phyloP scores from a whole-genome alignment of 2,329 filamentous ascomycete genomes.

The Penicillium sp. region DNA sequence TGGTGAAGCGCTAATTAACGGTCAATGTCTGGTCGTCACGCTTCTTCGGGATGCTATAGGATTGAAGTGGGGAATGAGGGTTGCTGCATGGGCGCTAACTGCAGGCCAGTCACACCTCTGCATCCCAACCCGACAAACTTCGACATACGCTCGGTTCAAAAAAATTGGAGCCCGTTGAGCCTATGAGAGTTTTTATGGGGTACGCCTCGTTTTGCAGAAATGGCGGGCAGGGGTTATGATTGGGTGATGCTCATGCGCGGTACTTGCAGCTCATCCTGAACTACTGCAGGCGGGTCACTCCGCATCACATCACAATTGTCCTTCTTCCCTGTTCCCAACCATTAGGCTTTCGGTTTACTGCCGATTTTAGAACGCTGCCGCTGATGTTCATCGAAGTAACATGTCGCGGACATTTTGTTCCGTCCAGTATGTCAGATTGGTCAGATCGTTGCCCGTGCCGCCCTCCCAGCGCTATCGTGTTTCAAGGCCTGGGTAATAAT shows the following conservation, averaged over 20 bases:
- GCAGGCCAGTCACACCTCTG: conserved; percentile 6
- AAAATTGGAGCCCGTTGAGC: not conserved
- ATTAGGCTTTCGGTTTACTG: conserved; percentile 2
- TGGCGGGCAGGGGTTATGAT: not conserved
- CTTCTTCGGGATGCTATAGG: not conserved
- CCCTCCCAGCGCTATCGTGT: conserved; percentile 12
- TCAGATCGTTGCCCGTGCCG: conserved; percentile 3
- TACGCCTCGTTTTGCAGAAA: not conserved
- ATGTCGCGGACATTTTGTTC: conserved; percentile 8
- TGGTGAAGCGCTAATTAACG: not conserved
- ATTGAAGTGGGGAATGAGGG: not conserved
- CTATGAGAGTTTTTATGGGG: not conserved
- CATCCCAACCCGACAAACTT: not conserved
- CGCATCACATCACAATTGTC: conserved; percentile 13
- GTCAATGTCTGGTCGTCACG: conserved; percentile 2
- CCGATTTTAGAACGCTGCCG: conserved; percentile 4
- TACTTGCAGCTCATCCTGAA: not conserved
- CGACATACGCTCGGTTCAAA: not conserved
- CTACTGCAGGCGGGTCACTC: conserved; percentile 23
- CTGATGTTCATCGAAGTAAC: conserved; percentile 20
- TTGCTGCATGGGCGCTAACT: conserved; percentile 5
- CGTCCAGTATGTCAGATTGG: not conserved
- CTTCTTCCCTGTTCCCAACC: conserved; percentile 1
- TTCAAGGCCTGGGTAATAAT: not conserved
- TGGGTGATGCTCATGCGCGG: not conserved